These are phyloP conservation scores for Tulasnella calospora DNA, from an alignment of 768 basidiomycete species.

Conservation along the genomic window DNA sequence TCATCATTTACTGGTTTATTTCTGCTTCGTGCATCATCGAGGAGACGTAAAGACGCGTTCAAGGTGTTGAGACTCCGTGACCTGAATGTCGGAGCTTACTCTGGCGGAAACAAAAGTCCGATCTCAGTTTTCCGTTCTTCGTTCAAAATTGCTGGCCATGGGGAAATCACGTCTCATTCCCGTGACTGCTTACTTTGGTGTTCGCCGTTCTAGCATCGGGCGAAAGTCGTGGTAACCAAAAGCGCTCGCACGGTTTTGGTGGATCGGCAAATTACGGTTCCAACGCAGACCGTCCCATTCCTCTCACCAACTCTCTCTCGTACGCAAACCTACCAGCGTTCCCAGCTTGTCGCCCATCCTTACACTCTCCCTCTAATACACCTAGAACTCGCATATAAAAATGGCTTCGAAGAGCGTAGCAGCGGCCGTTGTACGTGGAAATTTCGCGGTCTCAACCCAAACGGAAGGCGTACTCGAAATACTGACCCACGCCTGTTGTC, in stretches of 20 bases:
- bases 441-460: slow-evolving; percentile 2
- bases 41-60: no score
- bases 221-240: slow-evolving; percentile 1
- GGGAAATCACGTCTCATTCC: neutral
- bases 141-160: neutral
- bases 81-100: neutral
- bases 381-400: slow-evolving; percentile 6
- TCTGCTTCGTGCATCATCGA: no score
- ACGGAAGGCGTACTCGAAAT: neutral
- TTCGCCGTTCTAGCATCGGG: neutral
- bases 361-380: slow-evolving; percentile 11
- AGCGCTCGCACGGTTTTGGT: slow-evolving; percentile 7
- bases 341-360: slow-evolving; percentile 1
- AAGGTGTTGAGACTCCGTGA: neutral
- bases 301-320: slow-evolving; percentile 4
- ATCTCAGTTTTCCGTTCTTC: neutral
- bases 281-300: slow-evolving; percentile 4
- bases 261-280: slow-evolving; percentile 2
- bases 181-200: neutral
- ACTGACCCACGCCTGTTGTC: slow-evolving; percentile 13
- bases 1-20: neutral
- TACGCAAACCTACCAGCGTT: neutral
- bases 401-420: slow-evolving; percentile 65
- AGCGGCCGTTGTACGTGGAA: slow-evolving; percentile 53
- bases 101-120: neutral